Conservation (phyloP, 1,284 basidiomycete genomes). For the Sanghuangporus sanghuang region DNA sequence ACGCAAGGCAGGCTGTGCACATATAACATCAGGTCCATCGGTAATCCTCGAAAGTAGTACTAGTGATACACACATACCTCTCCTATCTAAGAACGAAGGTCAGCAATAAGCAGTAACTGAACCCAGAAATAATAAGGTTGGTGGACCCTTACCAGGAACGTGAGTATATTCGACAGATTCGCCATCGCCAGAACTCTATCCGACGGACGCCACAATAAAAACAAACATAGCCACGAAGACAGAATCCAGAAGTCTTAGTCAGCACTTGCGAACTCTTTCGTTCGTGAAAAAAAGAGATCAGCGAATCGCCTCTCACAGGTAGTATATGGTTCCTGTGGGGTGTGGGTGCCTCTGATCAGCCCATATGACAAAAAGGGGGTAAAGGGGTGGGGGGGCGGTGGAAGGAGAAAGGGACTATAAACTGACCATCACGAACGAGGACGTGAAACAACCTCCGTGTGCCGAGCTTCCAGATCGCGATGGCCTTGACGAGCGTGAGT, state of each 20-base stretch:
- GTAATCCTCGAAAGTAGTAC: background rate
- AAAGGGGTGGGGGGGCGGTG: background rate
- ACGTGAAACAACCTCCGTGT: conserved; percentile 11
- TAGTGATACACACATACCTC: background rate
- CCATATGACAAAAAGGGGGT: background rate
- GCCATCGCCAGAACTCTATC: conserved; percentile 10
- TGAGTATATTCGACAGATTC: conserved; percentile 13
- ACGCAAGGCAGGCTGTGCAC: conserved; percentile 6
- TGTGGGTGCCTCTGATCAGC: background rate
- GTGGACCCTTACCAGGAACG: conserved; percentile 6
- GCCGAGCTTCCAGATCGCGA: conserved; percentile 20
- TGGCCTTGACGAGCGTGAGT: conserved; percentile 39
- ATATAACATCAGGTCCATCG: background rate
- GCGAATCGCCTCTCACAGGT: conserved; percentile 8
- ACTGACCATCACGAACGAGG: conserved; percentile 15
- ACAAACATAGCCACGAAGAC: background rate
- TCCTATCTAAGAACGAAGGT: background rate
- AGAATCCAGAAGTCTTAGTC: background rate
- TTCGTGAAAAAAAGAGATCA: background rate
- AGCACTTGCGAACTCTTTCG: too few relatives aligned
- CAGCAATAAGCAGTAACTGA: background rate
- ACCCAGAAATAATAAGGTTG: background rate
- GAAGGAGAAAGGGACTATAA: background rate
- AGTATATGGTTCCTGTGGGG: conserved; percentile 15
- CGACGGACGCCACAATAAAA: background rate